Evolutionary conservation across 2,329 filamentous ascomycete species (phyloP), one percentile per base, ranked within the genome.

Genomic region (Escovopsis weberi): DNA sequence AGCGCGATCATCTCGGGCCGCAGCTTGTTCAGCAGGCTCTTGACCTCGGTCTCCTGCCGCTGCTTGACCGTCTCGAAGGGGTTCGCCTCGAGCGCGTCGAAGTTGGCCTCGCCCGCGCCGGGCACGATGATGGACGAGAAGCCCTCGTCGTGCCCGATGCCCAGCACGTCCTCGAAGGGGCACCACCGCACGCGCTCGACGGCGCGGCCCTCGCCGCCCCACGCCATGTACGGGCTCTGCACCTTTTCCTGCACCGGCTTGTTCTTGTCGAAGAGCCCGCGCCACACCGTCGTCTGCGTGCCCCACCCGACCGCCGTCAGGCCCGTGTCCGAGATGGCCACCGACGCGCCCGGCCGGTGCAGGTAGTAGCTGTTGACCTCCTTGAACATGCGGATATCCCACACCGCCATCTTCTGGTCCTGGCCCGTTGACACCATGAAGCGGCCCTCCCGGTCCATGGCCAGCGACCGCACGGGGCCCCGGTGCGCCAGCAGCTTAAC

Each of bases 371-470:
- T 85, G 64, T 91, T 85, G 26, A 98, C 82, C 56, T 94, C 86
- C 53, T 83, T 86, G 68, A 93, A 91, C 74, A 86, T 94, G 37
- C 89, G 78, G 48, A 96, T 81, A 58, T 96, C 89, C 87, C 89
- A 95, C 11, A 94, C 80, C n/a, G 83, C 79, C 83, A 94, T 93
- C 57, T 83, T 85, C 50, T 79, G 71, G 59, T 95, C 89, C 58
- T 94, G 86, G 1, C 88, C 89, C 0, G 85, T 81, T 4, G 87
- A 86, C 10, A 94, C 86, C 89, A 96, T 95, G 65, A 95, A 98
- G 44, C 83, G 78, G 19, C 91, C 91, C 59, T 89, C 84, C 46
- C 88, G 75, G 57, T 98, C 89, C 36, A 96, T 72, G 2, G 85
- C 85, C 39, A 95, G 60, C 10, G 84, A 80, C 43, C 88, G 78